Evolutionary conservation across 2,329 filamentous ascomycete genomes (phyloP), one percentile per base, ranked within the genome.

Genomic region (Sporothrix phasma): DNA sequence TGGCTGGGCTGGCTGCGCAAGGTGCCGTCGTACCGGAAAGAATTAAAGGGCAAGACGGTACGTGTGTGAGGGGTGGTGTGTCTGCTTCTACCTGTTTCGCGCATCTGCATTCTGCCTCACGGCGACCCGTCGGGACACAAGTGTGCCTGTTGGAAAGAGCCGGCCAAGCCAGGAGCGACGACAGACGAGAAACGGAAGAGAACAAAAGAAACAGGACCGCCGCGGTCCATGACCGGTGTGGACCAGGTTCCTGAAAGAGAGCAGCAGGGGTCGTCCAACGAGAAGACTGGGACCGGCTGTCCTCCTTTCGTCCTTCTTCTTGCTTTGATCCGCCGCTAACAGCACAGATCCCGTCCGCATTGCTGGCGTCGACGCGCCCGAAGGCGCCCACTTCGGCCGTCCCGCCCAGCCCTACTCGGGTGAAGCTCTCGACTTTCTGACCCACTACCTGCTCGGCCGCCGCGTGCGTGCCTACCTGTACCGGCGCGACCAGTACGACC

Each of bases 291-390:
- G n/a, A n/a, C n/a, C n/a, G n/a, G n/a, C n/a, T n/a, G n/a, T n/a
- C n/a, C n/a, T n/a, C n/a, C n/a, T n/a, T n/a, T n/a, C n/a, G n/a
- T n/a, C n/a, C n/a, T n/a, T 37, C 17, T 3, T 5, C 2, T 24
- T 39, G 34, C 34, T 31, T 51, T 3, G 2, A 10, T 10, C 41
- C 24, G 19, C 43, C 37, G n/a, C 10, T 67, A 47, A 63, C 65
- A 54, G 5, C 22, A 19, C 71, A 95, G 88, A 90, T 99, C 69
- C 92, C 61, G 83, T 99, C 64, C 89, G 94, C 31, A 81, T 99
- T 64, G 94, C 94, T 17, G 94, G 94, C 59, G 79, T 99, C 63
- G 94, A 99, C 75, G 94, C 95, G 11, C 94, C 94, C 1, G 94
- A 99, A 76, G 80, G 89, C 64, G 88, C 92, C 8, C 94, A 99